Evolutionary conservation across 495 filamentous ascomycete species (phyloP).

Genomic region (Xylaria longipes): DNA sequence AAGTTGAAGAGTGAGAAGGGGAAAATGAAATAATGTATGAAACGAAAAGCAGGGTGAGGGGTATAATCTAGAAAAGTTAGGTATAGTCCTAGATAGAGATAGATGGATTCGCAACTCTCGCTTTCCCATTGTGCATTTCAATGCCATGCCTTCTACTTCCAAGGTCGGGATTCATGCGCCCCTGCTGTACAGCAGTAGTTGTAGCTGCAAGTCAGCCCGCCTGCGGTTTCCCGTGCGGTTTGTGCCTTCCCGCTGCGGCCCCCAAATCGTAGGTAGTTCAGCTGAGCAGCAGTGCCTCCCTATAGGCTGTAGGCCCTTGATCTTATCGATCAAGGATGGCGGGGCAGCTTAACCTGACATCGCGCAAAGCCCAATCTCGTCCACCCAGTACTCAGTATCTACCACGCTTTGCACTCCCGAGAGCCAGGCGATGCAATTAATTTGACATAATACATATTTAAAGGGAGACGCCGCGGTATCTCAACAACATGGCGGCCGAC

Average conservation of each 20-base stretch:
- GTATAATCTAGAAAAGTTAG: neutral
- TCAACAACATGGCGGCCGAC: slow-evolving; percentile 21
- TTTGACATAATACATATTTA: too few species aligned
- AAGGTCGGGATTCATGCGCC: slow-evolving; percentile 23
- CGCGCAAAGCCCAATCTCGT: neutral
- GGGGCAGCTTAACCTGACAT: slow-evolving; percentile 1
- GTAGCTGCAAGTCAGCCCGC: slow-evolving; percentile 1
- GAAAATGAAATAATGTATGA: neutral
- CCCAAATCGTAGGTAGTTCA: slow-evolving; percentile 4
- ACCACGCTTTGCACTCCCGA: neutral
- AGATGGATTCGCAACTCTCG: neutral
- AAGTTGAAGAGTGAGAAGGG: neutral
- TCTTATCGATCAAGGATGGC: slow-evolving; percentile 4
- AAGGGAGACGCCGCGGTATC: neutral
- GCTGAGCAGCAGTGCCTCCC: neutral
- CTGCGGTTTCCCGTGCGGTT: neutral
- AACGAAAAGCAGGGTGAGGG: neutral
- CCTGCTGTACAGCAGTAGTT: neutral
- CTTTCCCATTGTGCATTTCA: slow-evolving; percentile 12
- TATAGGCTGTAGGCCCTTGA: neutral
- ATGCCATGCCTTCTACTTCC: slow-evolving; percentile 15
- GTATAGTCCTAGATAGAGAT: neutral
- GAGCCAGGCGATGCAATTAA: neutral
- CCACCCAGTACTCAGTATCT: neutral
- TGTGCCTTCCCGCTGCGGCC: slow-evolving; percentile 19